Evolutionary conservation across 169 alveolate genomes (phyloP).

Genomic region (Amoebophrya sp.): DNA sequence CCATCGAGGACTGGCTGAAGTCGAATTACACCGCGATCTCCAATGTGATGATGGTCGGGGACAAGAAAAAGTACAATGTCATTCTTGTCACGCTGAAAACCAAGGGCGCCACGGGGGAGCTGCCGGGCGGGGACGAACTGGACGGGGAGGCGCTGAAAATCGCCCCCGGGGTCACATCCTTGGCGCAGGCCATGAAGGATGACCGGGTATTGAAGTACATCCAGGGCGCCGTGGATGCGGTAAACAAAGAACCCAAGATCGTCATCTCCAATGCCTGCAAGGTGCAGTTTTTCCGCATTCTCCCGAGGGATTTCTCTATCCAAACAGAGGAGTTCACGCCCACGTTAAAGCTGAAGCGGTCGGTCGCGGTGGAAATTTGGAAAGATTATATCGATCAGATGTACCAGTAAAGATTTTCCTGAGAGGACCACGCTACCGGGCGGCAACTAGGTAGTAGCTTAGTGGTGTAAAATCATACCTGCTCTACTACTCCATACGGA

Average conservation of each 20-base stretch:
- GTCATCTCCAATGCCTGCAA: constrained; percentile 2
- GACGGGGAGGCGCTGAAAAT: neutral
- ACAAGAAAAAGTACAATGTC: constrained; percentile 46
- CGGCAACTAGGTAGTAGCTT: too few relatives aligned
- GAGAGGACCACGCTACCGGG: too few relatives aligned
- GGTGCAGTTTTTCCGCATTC: neutral
- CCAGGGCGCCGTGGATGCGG: neutral
- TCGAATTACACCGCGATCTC: neutral
- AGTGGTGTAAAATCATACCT: too few relatives aligned
- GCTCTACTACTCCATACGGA: too few relatives aligned
- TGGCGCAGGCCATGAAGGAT: neutral
- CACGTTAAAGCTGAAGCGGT: neutral
- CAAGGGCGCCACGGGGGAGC: neutral
- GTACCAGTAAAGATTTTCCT: too few relatives aligned
- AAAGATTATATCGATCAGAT: neutral
- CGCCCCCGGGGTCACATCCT: neutral
- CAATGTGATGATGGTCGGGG: constrained; percentile 43
- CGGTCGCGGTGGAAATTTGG: neutral
- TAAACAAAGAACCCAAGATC: neutral
- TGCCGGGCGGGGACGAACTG: constrained; percentile 1
- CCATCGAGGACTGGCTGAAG: constrained; percentile 30
- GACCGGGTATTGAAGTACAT: neutral
- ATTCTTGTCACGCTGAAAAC: constrained; percentile 35
- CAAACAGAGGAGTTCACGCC: constrained; percentile 21
- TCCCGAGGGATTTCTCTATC: neutral